Conservation (phyloP, 148 eudicot species). For the Rhododendron simsii region DNA sequence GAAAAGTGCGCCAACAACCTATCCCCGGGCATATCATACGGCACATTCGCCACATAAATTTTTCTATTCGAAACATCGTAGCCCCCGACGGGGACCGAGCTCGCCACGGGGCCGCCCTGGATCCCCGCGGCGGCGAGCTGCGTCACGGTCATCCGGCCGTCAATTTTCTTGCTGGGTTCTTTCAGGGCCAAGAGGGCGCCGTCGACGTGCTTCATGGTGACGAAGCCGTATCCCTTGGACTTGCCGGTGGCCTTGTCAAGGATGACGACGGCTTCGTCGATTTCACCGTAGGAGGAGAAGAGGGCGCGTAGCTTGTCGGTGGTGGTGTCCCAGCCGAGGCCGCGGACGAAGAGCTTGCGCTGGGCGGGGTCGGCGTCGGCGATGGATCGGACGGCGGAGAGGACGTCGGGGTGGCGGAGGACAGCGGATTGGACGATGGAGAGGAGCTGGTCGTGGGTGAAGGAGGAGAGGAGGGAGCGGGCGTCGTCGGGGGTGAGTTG, state of each 20-base stretch:
- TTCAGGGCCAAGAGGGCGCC: conserved; percentile 64
- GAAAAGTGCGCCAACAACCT: conserved; percentile 47
- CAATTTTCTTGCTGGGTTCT: conserved; percentile 72
- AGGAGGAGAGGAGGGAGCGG: conserved; percentile 52
- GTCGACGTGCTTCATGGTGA: conserved; percentile 58
- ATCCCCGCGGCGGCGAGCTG: conserved; percentile 49
- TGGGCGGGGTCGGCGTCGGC: conserved; percentile 59
- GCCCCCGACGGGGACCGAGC: neutral
- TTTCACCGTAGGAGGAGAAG: conserved; percentile 50
- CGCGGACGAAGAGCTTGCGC: conserved; percentile 70
- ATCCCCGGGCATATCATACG: conserved; percentile 58
- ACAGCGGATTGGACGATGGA: conserved; percentile 47
- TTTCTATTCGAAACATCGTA: conserved; percentile 48
- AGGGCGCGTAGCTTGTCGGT: conserved; percentile 44
- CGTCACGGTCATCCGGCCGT: conserved; percentile 62
- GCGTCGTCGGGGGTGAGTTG: conserved; percentile 45
- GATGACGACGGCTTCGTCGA: conserved; percentile 70
- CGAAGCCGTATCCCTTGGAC: conserved; percentile 68
- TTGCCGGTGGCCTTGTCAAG: conserved; percentile 58
- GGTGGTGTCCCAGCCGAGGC: conserved; percentile 76
- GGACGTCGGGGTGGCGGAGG: conserved; percentile 50
- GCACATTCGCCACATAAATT: conserved; percentile 69
- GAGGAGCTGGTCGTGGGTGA: conserved; percentile 58
- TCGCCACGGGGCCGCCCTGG: conserved; percentile 17
- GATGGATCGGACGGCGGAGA: conserved; percentile 51